Evolutionary conservation across 148 eudicot genomes (phyloP).

Genomic region (Silene conica): DNA sequence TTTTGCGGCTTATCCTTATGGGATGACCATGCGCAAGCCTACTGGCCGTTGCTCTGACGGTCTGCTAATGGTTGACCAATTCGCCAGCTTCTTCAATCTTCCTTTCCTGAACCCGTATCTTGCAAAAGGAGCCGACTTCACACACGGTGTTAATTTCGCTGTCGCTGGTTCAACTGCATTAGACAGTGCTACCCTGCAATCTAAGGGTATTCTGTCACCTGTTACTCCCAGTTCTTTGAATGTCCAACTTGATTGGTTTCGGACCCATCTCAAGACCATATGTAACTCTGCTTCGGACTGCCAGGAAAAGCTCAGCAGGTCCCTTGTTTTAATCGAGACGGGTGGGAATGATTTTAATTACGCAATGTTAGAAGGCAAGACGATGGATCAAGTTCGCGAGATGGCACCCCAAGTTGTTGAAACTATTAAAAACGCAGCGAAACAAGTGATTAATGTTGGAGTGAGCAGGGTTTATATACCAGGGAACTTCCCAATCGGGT

Average conservation of each 20-base stretch:
- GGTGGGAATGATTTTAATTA: conserved; percentile 15
- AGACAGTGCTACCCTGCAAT: background rate
- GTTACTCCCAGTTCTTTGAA: conserved; percentile 5
- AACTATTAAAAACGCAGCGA: conserved; percentile 3
- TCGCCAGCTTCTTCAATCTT: background rate
- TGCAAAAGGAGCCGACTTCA: background rate
- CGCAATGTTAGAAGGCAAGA: background rate
- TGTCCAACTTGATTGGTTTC: conserved; percentile 8
- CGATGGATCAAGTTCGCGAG: background rate
- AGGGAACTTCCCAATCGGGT: conserved; percentile 15
- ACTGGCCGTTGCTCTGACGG: conserved; percentile 12
- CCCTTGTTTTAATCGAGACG: conserved; percentile 11
- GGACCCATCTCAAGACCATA: background rate
- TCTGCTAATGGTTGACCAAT: background rate
- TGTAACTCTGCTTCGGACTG: conserved; percentile 2
- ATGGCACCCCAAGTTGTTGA: conserved; percentile 5
- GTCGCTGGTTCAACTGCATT: conserved; percentile 14
- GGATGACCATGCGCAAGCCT: background rate
- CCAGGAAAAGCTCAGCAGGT: background rate
- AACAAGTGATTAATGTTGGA: background rate
- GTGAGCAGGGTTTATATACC: background rate
- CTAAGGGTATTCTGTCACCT: background rate
- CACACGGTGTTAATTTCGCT: conserved; percentile 7
- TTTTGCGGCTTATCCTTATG: background rate
- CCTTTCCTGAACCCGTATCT: background rate